A percentile compares a stretch with the other conserved stretches of the same genome.
phyloP scores from a whole-genome alignment of 31 red algal genomes.

The Endocladia muricata region DNA sequence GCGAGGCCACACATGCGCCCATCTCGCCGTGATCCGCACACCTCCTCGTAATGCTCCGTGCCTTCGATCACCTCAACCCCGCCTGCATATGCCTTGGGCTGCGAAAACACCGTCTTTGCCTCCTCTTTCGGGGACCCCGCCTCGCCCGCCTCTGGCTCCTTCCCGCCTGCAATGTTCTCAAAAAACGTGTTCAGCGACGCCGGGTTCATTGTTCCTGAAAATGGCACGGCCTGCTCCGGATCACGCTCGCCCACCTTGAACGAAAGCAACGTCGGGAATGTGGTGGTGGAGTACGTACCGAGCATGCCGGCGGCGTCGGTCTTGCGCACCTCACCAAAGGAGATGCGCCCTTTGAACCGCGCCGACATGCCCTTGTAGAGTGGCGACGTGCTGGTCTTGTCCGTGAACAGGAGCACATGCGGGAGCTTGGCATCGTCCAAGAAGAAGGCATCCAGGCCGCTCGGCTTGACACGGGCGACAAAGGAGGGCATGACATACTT shows the following conservation, averaged over 20 bases:
- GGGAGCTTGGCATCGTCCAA: conserved; percentile 61
- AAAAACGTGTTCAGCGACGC: conserved; percentile 43
- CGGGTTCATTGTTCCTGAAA: conserved; percentile 56
- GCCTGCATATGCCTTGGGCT: conserved; percentile 65
- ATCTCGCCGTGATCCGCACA: conserved; percentile 63
- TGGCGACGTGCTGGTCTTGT: conserved; percentile 51
- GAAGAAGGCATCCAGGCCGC: conserved; percentile 72
- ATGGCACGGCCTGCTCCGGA: conserved; percentile 8
- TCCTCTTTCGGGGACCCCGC: not conserved
- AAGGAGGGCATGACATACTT: conserved; percentile 66
- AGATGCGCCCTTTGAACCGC: conserved; percentile 36
- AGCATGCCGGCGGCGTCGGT: conserved; percentile 44
- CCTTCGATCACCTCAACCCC: conserved; percentile 33
- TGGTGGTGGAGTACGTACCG: conserved; percentile 24
- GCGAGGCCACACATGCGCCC: conserved; percentile 75
- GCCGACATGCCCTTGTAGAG: conserved; percentile 79
- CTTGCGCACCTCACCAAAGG: conserved; percentile 81
- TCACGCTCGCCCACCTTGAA: conserved; percentile 58
- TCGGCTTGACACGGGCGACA: conserved; percentile 63
- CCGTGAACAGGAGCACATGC: conserved; percentile 90
- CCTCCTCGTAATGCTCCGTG: conserved; percentile 45
- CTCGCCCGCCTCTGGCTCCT: not conserved
- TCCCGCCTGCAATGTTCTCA: conserved; percentile 18
- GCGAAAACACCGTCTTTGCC: conserved; percentile 48
- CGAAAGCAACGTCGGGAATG: conserved; percentile 52